phyloP scores from a whole-genome alignment of 2,329 filamentous ascomycete genomes.

The Cercospora sojina region DNA sequence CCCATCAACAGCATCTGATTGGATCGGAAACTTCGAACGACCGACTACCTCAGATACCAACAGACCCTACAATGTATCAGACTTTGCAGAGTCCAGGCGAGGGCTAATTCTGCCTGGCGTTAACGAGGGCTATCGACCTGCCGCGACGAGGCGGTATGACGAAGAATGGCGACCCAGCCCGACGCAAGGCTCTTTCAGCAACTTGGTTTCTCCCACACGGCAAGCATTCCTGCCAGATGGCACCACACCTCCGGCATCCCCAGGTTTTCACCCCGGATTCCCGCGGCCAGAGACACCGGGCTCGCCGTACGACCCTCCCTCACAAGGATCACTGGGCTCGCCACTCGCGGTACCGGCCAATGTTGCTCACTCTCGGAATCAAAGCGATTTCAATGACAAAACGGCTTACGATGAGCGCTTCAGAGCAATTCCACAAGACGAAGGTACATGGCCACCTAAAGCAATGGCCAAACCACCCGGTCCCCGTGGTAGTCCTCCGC shows the following conservation, averaged over 20 bases:
- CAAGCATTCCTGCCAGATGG: constrained; percentile 18
- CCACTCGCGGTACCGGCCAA: constrained; percentile 20
- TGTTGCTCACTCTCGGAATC: constrained; percentile 9
- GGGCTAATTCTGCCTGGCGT: constrained; percentile 18
- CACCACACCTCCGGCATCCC: constrained; percentile 18
- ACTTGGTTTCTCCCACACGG: constrained; percentile 19
- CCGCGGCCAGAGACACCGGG: constrained; percentile 25
- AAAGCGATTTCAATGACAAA: constrained; percentile 10
- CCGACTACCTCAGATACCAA: constrained; percentile 18
- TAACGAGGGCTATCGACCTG: constrained; percentile 9
- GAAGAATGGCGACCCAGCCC: constrained; percentile 14
- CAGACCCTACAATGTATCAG: constrained; percentile 20
- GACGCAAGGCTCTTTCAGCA: constrained; percentile 16
- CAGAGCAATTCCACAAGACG: constrained; percentile 5
- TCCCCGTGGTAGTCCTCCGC: constrained; percentile 36
- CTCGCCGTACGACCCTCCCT: constrained; percentile 16
- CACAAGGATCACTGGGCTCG: constrained; percentile 12
- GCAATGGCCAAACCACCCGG: constrained; percentile 24
- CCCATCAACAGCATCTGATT: constrained; percentile 24
- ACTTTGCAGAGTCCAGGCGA: constrained; percentile 24
- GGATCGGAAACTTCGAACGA: constrained; percentile 22
- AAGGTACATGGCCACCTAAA: constrained; percentile 8
- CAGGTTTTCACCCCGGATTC: constrained; percentile 25
- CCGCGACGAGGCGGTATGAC: constrained; percentile 7
- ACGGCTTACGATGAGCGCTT: neutral